Percentiles rank a stretch among this genome's conserved stretches.
phyloP scores from a whole-genome alignment of 768 basidiomycete species.

The Serendipita sp. region DNA sequence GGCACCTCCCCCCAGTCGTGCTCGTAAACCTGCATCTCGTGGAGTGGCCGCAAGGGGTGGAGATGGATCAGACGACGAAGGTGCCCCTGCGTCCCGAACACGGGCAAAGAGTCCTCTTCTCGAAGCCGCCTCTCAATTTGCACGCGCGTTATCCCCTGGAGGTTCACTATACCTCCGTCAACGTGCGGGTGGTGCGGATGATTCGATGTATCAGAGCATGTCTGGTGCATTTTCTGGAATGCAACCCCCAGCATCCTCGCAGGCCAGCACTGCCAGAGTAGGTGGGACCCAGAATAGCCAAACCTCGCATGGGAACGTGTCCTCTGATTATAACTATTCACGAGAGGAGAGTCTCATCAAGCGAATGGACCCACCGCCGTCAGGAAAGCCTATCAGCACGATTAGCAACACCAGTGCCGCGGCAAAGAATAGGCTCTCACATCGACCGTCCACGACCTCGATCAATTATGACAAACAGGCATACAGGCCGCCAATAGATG shows the following conservation, averaged over 20 bases:
- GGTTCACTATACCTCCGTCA: background rate
- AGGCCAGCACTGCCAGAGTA: conserved; percentile 30
- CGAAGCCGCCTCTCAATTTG: background rate
- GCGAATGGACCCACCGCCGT: conserved; percentile 21
- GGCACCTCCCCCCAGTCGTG: conserved; percentile 8
- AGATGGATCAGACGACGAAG: conserved; percentile 63
- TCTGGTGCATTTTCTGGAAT: background rate
- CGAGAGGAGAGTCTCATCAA: conserved; percentile 19
- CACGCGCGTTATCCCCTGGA: background rate
- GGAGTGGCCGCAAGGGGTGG: conserved; percentile 40
- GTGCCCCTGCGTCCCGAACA: conserved; percentile 31
- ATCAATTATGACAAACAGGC: conserved; percentile 52
- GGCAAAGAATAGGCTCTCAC: conserved; percentile 7
- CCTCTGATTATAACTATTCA: conserved; percentile 6
- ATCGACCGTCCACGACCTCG: conserved; percentile 27
- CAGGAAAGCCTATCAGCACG: conserved; percentile 19
- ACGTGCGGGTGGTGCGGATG: background rate
- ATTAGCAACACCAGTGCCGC: background rate
- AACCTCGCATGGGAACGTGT: background rate
- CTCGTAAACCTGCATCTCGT: conserved; percentile 23
- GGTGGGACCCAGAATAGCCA: conserved; percentile 13
- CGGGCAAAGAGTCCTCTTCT: conserved; percentile 33
- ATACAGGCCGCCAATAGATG: conserved; percentile 51
- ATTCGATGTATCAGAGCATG: background rate
- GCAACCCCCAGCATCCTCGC: conserved; percentile 20